phyloP scores from a whole-genome alignment of 202 grass and related monocot genomes.

The Cymbopogon flexuosus region DNA sequence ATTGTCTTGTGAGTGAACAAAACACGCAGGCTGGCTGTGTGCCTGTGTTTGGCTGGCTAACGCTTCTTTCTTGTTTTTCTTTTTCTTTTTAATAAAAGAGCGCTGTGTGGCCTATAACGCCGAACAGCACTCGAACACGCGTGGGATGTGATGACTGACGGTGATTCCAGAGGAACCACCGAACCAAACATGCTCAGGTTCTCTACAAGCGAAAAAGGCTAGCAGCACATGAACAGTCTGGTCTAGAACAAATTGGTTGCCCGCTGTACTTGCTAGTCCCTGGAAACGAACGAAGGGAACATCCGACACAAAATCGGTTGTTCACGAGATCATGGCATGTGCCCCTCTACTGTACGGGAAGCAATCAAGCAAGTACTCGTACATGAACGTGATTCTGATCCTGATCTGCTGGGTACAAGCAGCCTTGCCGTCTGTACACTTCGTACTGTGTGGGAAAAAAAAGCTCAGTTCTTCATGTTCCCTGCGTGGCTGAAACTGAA shows the following conservation, averaged over 20 bases:
- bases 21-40: too few relatives aligned
- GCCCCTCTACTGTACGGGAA: background rate
- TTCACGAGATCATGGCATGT: background rate
- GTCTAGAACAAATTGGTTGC: background rate
- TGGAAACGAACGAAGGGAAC: background rate
- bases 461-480: too few relatives aligned
- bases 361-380: background rate
- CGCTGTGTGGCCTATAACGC: too few relatives aligned
- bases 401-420: background rate
- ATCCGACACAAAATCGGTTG: background rate
- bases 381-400: background rate
- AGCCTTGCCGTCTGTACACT: background rate
- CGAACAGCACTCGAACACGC: too few relatives aligned
- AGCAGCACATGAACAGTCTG: background rate
- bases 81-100: too few relatives aligned
- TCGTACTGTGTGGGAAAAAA: too few relatives aligned
- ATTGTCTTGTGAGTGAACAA: too few relatives aligned
- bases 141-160: too few relatives aligned
- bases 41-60: background rate
- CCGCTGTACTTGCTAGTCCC: background rate
- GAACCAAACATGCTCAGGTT: background rate
- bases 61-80: background rate
- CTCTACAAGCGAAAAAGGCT: too few relatives aligned
- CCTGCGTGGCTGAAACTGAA: too few relatives aligned
- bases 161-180: too few relatives aligned